Base-by-base conservation (phyloP, 129 eudicot genomes). In the Erigeron canadensis region DNA sequence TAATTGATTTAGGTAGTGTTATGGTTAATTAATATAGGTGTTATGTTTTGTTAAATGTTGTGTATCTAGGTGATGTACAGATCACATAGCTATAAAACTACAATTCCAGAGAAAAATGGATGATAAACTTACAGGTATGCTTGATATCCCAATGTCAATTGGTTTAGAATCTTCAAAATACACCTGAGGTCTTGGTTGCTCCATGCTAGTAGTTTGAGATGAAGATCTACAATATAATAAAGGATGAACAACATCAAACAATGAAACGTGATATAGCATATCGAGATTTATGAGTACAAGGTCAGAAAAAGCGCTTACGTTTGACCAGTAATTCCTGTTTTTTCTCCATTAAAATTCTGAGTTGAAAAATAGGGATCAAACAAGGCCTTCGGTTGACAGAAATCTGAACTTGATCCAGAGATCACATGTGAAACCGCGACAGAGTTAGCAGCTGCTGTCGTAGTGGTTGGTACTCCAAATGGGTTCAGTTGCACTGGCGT, bases 291-390 rank as follows among this genome's bases (percentile, higher is more conserved):
- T 15, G 13, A 38, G 10, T 63, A 72, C 16, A 46, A 51, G 18
- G 54, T 74, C 18, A 39, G 65, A 59, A 62, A 55, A 76, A 21
- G n/a, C n/a, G n/a, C 75, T 68, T 69, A 76, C 75, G 22, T 50
- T 76, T 74, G 72, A 74, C 42, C 56, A 69, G 78, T 70, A 28
- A 51, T 8, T 60, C 19, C 55, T 37, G 54, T 76, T 44, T 45
- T 37, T 54, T 39, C 16, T 18, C 38, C 71, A 60, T 59, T 68
- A 23, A 4, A 44, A 48, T 16, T 46, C 55, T 38, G 63, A 76
- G 80, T 43, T 68, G 56, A 17, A 67, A 41, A 55, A 34, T 67
- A 66, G 0, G 74, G 58, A n/a, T 9, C 54, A 22, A 67, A 56
- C 42, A 48, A 34, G 1, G 61, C 19, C 46, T 69, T 45, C n/a